Base-by-base conservation (phyloP, 768 basidiomycete species). In the Astraeus odoratus region DNA sequence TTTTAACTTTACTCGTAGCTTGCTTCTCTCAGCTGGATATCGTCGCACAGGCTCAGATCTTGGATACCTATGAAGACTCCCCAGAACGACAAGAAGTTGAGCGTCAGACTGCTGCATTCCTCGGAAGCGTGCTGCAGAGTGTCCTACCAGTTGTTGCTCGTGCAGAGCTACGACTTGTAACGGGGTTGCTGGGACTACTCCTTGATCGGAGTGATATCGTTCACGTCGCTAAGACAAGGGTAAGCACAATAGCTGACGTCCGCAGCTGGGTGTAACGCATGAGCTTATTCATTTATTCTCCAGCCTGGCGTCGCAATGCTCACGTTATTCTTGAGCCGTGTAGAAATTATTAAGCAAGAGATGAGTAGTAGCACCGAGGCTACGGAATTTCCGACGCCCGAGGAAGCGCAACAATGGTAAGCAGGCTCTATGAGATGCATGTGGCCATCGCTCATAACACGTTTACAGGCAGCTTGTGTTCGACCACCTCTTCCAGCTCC, bases 1-100 rank as follows among this genome's bases (percentile, higher is more conserved):
- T 97, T 20, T 69, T 97, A 33, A 96, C 93, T 1, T 81, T 98
- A 20, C 76, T 98, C 27, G 83, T 96, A 39, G 94, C 94, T 0
- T 95, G 91, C 57, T 98, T 97, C 69, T 80, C 77, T 48, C 93
- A 97, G 61, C 74, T 98, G 45, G 95, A 97, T 59, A 91, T 98
- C 15, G 83, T 98, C 40, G 73, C 74, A 52, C 71, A 88, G 41
- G 86, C 92, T 3, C 77, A 78, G 30, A 50, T 85, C 15, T 77
- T 87, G 27, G 95, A 87, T 60, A 67, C 74, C 1, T 57, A 77
- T 0, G 74, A 85, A 49, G 81, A 86, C 51, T 76, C 76, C 6
- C 55, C 67, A 3, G 80, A 80, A 53, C 75, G 77, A 37, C 67
- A 70, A 34, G 87, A 90, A 27, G 76, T 85, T 12, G 93, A 96